A percentile compares a stretch with the other conserved stretches of the same genome.
Conservation (phyloP, 352 stramenopile species). For the Phytophthora aleatoria region DNA sequence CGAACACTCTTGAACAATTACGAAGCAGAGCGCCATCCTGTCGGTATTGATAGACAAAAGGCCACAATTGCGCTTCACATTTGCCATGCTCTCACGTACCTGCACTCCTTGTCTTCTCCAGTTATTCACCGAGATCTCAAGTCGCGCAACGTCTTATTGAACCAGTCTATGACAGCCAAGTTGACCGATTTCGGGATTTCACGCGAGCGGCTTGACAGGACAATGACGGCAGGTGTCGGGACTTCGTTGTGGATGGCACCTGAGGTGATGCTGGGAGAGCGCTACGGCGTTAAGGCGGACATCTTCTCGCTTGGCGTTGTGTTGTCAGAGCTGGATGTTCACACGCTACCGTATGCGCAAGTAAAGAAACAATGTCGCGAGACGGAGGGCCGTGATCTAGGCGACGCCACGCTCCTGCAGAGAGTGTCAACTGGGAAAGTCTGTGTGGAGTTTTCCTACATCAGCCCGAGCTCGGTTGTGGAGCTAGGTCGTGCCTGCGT, state of each 20-base stretch:
- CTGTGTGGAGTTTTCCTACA: slow-evolving; percentile 10
- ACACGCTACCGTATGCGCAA: slow-evolving; percentile 11
- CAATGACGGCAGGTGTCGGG: slow-evolving; percentile 22
- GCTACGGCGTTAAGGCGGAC: slow-evolving; percentile 14
- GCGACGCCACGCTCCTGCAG: slow-evolving; percentile 14
- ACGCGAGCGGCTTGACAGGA: slow-evolving; percentile 45
- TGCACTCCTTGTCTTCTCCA: slow-evolving; percentile 22
- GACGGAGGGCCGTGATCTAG: slow-evolving; percentile 3
- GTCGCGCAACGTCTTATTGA: slow-evolving; percentile 33
- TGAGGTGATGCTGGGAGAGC: slow-evolving; percentile 21
- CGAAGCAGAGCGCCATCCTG: slow-evolving; percentile 2
- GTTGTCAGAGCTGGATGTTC: slow-evolving; percentile 18
- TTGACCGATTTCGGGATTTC: slow-evolving; percentile 74
- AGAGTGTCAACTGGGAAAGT: slow-evolving; percentile 4
- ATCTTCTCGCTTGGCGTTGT: slow-evolving; percentile 26
- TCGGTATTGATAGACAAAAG: slow-evolving; percentile 41
- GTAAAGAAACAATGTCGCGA: slow-evolving; percentile 5
- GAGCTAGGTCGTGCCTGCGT: slow-evolving; percentile 29
- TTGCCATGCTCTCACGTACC: slow-evolving; percentile 35
- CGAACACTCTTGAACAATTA: slow-evolving; percentile 32
- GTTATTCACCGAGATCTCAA: slow-evolving; percentile 58
- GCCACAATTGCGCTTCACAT: slow-evolving; percentile 34
- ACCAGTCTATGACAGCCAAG: slow-evolving; percentile 49
- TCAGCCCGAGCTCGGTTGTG: neutral
- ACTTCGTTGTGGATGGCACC: slow-evolving; percentile 25